A percentile compares a stretch with the other conserved stretches of the same genome.
phyloP scores from a whole-genome alignment of 106 monocot genomes.

The Hemerocallis citrina region DNA sequence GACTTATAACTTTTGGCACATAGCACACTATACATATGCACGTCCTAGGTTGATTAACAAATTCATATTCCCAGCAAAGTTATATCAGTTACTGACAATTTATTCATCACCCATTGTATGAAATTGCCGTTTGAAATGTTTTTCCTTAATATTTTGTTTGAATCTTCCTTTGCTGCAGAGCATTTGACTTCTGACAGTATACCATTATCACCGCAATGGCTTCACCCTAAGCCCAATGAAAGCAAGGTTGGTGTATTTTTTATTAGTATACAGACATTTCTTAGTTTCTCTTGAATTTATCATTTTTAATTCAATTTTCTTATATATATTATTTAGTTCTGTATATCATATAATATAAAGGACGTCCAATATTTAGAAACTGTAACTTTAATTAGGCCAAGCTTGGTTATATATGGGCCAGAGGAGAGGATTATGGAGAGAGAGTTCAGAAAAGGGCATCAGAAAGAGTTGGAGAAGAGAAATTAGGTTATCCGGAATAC shows the following conservation, averaged over 20 bases:
- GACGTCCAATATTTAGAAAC: background rate
- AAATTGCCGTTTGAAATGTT: background rate
- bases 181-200: slow-evolving; percentile 59
- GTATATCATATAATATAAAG: background rate
- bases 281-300: background rate
- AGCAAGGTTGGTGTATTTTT: slow-evolving; percentile 30
- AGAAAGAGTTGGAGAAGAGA: no score
- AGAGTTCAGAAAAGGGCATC: no score
- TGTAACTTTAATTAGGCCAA: background rate
- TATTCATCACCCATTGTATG: no score
- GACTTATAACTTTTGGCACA: background rate
- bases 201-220: slow-evolving; percentile 95
- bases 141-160: slow-evolving; percentile 2
- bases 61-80: background rate
- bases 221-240: no score
- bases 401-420: no score
- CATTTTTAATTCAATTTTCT: background rate
- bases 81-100: background rate
- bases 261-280: background rate
- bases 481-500: no score
- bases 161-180: slow-evolving; percentile 47
- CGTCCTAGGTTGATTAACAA: background rate
- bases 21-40: no score
- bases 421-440: background rate
- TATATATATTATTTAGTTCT: no score